Percentiles rank a stretch among this genome's conserved stretches.
Conservation (phyloP, 495 filamentous ascomycete genomes). For the Talaromyces adpressus region DNA sequence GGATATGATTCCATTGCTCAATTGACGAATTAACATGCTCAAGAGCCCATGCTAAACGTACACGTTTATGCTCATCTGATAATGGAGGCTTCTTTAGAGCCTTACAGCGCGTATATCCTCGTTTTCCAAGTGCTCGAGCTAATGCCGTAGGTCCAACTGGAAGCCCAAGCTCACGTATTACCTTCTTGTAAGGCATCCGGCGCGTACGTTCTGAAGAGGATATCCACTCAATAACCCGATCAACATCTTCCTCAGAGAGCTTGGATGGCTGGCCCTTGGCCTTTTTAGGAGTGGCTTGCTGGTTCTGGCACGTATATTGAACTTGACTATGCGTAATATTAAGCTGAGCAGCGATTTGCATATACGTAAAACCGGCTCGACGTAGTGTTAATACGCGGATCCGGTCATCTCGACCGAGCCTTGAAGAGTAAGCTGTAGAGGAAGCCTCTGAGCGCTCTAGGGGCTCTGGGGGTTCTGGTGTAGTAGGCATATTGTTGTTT, state of each 20-base stretch:
- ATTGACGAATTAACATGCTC: conserved; percentile 4
- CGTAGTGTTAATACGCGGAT: not conserved
- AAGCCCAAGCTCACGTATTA: conserved; percentile 19
- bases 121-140: conserved; percentile 17
- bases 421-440: too few relatives aligned
- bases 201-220: conserved; percentile 15
- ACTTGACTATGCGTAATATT: not conserved
- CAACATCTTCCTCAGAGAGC: conserved; percentile 17
- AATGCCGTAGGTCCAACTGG: conserved; percentile 14
- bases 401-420: too few relatives aligned
- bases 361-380: not conserved
- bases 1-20: conserved; percentile 10
- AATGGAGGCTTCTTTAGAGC: conserved; percentile 17
- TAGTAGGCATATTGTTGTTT: too few relatives aligned
- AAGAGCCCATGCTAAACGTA: conserved; percentile 3
- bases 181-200: conserved; percentile 14
- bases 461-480: too few relatives aligned
- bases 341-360: not conserved
- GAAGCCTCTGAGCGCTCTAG: too few relatives aligned
- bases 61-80: conserved; percentile 9
- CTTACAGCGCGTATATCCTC: conserved; percentile 20
- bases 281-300: conserved; percentile 15
- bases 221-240: conserved; percentile 23
- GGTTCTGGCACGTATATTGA: conserved; percentile 11
- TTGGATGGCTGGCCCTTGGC: conserved; percentile 11